A percentile compares a stretch with the other conserved stretches of the same genome.
These are phyloP conservation scores for Beauveria australis DNA, from an alignment of 2,329 filamentous ascomycete species.

Conservation along the genomic window DNA sequence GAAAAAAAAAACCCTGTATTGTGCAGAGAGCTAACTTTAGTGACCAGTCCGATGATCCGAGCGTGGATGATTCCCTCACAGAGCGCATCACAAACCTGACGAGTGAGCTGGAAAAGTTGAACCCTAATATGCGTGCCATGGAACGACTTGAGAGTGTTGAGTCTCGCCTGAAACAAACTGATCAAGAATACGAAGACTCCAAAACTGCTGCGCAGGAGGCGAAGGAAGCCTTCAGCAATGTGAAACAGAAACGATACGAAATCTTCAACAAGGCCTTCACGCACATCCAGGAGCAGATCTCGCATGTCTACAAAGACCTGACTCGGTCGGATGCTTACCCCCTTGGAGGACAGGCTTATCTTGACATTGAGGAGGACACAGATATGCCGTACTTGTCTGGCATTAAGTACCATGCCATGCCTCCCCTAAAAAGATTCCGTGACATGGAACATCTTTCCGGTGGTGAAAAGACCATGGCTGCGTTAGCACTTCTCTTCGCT, in stretches of 20 bases:
- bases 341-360: conserved; percentile 79
- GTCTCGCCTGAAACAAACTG: conserved; percentile 70
- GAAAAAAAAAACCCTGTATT: neutral
- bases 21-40: conserved; percentile 21
- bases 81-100: conserved; percentile 70
- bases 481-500: conserved; percentile 89
- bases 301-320: conserved; percentile 87
- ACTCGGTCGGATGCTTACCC: conserved; percentile 87
- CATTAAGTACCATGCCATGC: conserved; percentile 98
- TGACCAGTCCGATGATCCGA: conserved; percentile 55
- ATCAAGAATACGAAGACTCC: conserved; percentile 83
- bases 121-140: conserved; percentile 92
- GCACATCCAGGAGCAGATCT: conserved; percentile 93
- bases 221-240: conserved; percentile 72
- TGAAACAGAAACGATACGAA: conserved; percentile 76
- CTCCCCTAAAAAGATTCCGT: conserved; percentile 92
- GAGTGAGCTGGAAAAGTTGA: conserved; percentile 81
- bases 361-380: conserved; percentile 89
- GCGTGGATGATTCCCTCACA: conserved; percentile 65
- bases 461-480: conserved; percentile 98
- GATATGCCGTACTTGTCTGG: conserved; percentile 92
- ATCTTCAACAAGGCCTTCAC: conserved; percentile 92
- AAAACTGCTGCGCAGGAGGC: conserved; percentile 65
- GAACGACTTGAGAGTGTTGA: conserved; percentile 85
- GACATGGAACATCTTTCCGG: conserved; percentile 98